phyloP scores from a whole-genome alignment of 1,139 yeast species.

The Kluyveromyces sp. region DNA sequence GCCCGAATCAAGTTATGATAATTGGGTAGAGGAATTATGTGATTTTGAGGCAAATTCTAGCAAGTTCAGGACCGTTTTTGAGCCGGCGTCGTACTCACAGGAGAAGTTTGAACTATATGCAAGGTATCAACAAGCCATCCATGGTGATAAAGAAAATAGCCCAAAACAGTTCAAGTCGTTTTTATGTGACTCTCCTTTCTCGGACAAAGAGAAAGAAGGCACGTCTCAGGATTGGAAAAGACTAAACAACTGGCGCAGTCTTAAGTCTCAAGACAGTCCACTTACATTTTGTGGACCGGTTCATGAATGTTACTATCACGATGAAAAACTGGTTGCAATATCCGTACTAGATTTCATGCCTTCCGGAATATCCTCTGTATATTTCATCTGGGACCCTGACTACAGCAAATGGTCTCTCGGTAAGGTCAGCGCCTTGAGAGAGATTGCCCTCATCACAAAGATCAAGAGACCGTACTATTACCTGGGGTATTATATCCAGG shows the following conservation, averaged over 20 bases:
- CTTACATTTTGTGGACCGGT: conserved; percentile 39
- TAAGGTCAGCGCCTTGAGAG: conserved; percentile 67
- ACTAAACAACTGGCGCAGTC: conserved; percentile 33
- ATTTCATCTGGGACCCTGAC: conserved; percentile 85
- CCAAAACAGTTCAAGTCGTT: conserved; percentile 51
- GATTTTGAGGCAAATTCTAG: conserved; percentile 25
- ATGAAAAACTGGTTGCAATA: conserved; percentile 61
- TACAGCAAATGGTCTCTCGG: conserved; percentile 68
- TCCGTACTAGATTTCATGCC: conserved; percentile 78
- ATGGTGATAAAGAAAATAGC: conserved; percentile 46
- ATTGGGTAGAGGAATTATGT: conserved; percentile 33
- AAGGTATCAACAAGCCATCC: conserved; percentile 64
- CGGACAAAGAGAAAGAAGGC: conserved; percentile 28
- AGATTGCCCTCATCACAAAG: conserved; percentile 43
- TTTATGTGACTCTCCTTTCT: conserved; percentile 64
- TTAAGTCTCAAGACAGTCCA: conserved; percentile 12
- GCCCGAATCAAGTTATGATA: conserved; percentile 8
- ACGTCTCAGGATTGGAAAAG: conserved; percentile 26
- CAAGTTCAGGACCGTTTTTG: conserved; percentile 46
- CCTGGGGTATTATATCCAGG: conserved; percentile 72
- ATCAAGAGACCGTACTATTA: conserved; percentile 47
- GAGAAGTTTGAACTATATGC: conserved; percentile 63
- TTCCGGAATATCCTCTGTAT: conserved; percentile 71
- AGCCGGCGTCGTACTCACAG: conserved; percentile 43
- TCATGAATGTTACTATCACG: conserved; percentile 72